Conservation (phyloP, 1,284 basidiomycete species). For the Neolentinus lepideus region DNA sequence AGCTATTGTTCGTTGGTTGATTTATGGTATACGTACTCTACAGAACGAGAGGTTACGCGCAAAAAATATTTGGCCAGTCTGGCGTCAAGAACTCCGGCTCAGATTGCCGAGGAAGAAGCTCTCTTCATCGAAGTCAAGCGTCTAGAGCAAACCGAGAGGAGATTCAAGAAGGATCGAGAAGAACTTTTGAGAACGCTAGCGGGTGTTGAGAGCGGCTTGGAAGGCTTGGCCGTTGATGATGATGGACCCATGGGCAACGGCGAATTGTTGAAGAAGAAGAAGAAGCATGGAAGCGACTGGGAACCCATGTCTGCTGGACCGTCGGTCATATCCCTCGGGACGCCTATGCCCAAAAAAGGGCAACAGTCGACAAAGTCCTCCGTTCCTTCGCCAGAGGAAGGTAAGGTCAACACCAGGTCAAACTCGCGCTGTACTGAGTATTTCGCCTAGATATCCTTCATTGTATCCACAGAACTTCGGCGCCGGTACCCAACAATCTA, state of each 20-base stretch:
- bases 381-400: not conserved
- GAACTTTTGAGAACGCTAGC: conserved; percentile 82
- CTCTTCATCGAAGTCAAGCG: conserved; percentile 92
- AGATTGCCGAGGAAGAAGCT: conserved; percentile 94
- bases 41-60: conserved; percentile 84
- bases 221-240: conserved; percentile 61
- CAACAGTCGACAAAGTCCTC: not conserved
- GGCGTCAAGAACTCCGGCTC: conserved; percentile 80
- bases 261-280: conserved; percentile 34
- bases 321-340: conserved; percentile 30
- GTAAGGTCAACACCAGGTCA: conserved; percentile 8
- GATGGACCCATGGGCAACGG: conserved; percentile 32
- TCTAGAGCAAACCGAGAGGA: conserved; percentile 88
- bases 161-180: conserved; percentile 86
- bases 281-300: conserved; percentile 47
- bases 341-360: conserved; percentile 34
- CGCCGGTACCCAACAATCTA: conserved; percentile 33
- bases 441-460: conserved; percentile 52
- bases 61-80: conserved; percentile 86
- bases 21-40: conserved; percentile 6
- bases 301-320: conserved; percentile 35
- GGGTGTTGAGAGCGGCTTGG: conserved; percentile 80
- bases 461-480: conserved; percentile 73
- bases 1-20: too few relatives aligned
- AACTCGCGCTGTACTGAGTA: not conserved